Base-by-base conservation (phyloP, 768 basidiomycete species). In the Pleurotus giganteus region DNA sequence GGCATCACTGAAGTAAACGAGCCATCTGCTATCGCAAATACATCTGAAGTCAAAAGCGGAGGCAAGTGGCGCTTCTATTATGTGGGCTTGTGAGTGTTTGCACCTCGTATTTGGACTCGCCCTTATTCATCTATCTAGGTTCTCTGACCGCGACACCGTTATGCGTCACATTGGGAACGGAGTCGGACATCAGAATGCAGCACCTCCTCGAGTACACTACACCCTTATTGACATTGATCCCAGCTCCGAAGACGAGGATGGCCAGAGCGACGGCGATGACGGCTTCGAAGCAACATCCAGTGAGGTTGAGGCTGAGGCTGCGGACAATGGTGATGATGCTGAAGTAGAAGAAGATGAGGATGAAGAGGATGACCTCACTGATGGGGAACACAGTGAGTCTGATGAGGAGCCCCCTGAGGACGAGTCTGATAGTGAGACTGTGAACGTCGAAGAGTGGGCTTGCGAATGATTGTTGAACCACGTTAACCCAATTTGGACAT, bases 91-190 rank as follows among this genome's bases (percentile, higher is more conserved):
- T 57, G 31, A 27, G 26, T 54, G 9, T 7, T 24, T 31, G 26
- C 42, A 24, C 26, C 50, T 53, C 41, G 15, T 13, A 21, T 24
- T 46, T 15, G 24, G 24, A n/a, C 7, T 44, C n/a, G 24, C 13
- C 13, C 27, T 44, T 27, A 19, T 26, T 23, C 19, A 19, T 21
- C n/a, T n/a, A n/a, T 46, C 13, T 39, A 67, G 66, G 12, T 64
- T 63, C 44, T 57, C 58, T 11, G 65, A 67, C 39, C 51, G 65
- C 9, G 66, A 69, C 47, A 67, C 65, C 57, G 57, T 61, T 17
- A 67, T 70, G 66, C 43, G 58, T 0, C 61, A 59, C 7, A 32
- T 46, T 4, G 69, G 67, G 0, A 58, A 63, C 0, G 64, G 65
- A 0, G 45, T 71, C n/a, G 66, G 70, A 0, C 70, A 71, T 47